Base-by-base conservation (phyloP, 352 stramenopile species). In the Pythium aquatile region DNA sequence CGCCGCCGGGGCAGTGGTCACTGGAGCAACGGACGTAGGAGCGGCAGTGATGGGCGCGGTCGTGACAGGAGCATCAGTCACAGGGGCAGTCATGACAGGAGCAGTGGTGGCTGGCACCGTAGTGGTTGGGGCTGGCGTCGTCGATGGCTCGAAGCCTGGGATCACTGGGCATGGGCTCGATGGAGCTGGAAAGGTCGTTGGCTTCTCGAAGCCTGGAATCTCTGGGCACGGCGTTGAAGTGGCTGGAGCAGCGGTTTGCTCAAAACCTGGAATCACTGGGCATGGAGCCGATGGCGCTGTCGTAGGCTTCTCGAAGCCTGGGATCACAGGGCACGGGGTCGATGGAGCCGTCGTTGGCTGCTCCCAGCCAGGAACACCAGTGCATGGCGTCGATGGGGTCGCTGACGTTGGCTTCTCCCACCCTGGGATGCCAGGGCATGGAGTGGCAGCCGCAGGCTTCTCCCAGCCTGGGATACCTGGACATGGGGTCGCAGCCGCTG, bases 351-450 rank as follows among this genome's bases (percentile, higher is more conserved):
- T n/a, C 3, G 47, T 58, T 6, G 63, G 30, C 59, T 66, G 75
- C 54, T 72, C 65, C 44, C 42, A 67, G 8, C 58, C 58, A 5
- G 73, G 65, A 7, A 73, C 73, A 0, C 58, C 74, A 5, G 76
- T 65, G 16, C 67, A 72, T 9, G 77, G 74, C 16, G 70, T 81
- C 1, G 66, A 71, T 24, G 20, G 20, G 20, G 20, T 24, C 8
- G 63, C 51, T 9, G 67, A 8, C 0, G 40, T 37, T 40, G 54
- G 42, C 58, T 69, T 78, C 32, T 62, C 64, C 49, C 51, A 64
- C 3, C 58, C 65, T 29, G 58, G 65, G 33, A 71, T 39, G 16
- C 47, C 65, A 8, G 58, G 51, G 54, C 42, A 66, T 11, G 72
- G 66, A 6, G 58, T 40, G 5, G 47, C 24, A 60, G 62, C n/a